phyloP scores from a whole-genome alignment of 2,329 filamentous ascomycete genomes.

The Fusarium continuum region DNA sequence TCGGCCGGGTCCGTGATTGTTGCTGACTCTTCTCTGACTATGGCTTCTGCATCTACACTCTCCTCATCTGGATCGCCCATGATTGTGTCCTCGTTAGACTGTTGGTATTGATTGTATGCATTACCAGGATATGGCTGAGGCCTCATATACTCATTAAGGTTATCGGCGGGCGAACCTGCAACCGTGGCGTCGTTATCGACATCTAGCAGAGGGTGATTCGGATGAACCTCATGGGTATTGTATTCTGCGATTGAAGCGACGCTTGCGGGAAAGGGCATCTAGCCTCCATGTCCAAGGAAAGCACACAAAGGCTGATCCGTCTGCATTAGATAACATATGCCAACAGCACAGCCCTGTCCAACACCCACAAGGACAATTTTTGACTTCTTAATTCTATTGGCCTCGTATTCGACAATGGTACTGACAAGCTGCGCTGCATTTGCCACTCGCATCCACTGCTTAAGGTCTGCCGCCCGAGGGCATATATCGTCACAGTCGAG shows the following conservation, averaged over 20 bases:
- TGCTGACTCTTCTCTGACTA: too few species aligned
- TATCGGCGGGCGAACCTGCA: background rate
- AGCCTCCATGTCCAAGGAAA: constrained; percentile 9
- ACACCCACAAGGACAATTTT: constrained; percentile 17
- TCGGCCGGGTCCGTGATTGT: background rate
- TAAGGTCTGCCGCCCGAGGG: background rate
- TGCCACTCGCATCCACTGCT: background rate
- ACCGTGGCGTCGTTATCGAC: background rate
- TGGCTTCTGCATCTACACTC: too few species aligned
- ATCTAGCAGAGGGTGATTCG: background rate
- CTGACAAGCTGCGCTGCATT: background rate
- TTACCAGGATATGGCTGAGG: background rate
- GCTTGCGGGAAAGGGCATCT: constrained; percentile 9
- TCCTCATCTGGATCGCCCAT: too few species aligned
- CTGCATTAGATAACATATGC: constrained; percentile 1
- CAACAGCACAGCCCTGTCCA: constrained; percentile 4
- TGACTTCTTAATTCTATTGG: background rate
- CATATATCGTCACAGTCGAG: background rate
- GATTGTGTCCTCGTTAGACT: background rate
- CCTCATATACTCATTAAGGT: background rate
- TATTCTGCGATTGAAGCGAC: background rate
- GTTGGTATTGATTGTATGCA: background rate
- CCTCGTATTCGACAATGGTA: background rate
- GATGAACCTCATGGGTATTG: background rate
- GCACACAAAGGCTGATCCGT: background rate